Conservation (phyloP, 179 eudicot species). For the Spergularia azorica region DNA sequence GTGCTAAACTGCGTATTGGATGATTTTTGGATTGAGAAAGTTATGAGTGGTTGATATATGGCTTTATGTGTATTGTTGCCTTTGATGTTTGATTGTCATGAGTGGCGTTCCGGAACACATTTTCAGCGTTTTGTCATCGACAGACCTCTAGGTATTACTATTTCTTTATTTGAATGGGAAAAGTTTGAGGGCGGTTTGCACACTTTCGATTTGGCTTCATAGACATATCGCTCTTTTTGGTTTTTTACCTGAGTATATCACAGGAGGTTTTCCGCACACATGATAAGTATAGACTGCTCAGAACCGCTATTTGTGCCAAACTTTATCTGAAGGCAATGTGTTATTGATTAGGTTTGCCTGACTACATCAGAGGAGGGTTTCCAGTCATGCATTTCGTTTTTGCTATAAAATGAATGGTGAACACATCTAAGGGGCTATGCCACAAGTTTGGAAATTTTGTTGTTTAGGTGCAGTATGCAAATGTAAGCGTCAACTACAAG, state of each 20-base stretch:
- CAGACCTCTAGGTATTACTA: neutral
- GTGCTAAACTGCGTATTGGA: neutral
- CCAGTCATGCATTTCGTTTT: neutral
- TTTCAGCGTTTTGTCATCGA: neutral
- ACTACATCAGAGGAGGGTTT: neutral
- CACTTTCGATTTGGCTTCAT: too few relatives aligned
- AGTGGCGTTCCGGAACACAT: neutral
- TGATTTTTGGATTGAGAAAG: neutral
- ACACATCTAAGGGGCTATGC: neutral
- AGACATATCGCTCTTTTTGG: neutral
- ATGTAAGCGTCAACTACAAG: neutral
- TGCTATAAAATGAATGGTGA: neutral
- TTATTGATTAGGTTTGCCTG: neutral
- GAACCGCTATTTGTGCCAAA: neutral
- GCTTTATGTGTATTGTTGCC: neutral
- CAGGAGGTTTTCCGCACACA: neutral
- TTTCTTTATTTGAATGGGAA: neutral
- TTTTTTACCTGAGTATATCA: neutral
- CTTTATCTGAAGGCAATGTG: neutral
- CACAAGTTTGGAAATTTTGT: neutral
- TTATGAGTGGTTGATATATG: neutral
- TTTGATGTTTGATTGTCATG: neutral
- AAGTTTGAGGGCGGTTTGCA: neutral
- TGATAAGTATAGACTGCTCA: neutral
- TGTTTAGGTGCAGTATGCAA: neutral